Evolutionary conservation across 2,329 filamentous ascomycete genomes (phyloP).

Genomic region (Dichotomopilus funicola): DNA sequence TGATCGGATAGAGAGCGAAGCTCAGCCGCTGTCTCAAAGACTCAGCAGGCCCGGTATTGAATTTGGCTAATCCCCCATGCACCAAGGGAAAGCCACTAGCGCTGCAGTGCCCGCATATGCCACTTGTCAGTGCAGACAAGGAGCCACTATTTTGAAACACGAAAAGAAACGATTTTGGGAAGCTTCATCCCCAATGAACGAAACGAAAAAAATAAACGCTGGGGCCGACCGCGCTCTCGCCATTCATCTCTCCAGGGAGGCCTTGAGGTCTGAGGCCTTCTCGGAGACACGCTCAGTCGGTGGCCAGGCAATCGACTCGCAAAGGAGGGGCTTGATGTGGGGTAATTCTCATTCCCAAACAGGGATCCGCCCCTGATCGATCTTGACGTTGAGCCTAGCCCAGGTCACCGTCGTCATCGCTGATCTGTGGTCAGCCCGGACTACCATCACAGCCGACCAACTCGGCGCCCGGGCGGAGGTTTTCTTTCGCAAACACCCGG

Average conservation of each 20-base stretch:
- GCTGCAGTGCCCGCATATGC: background rate
- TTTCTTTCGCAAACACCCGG: too few species aligned
- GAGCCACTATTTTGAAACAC: background rate
- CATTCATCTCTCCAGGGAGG: too few species aligned
- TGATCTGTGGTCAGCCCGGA: slow-evolving; percentile 8
- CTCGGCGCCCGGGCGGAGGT: too few species aligned
- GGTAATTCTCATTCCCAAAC: background rate
- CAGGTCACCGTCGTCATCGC: slow-evolving; percentile 7
- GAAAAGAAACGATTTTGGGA: too few species aligned
- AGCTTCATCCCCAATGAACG: too few species aligned
- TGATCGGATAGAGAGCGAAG: too few species aligned
- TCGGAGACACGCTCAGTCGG: background rate
- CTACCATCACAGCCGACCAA: background rate
- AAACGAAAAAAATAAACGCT: too few species aligned
- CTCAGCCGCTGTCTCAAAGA: too few species aligned
- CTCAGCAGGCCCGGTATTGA: background rate
- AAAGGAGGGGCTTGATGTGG: background rate
- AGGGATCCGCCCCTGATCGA: slow-evolving; percentile 8
- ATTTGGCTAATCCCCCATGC: background rate
- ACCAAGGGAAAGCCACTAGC: background rate
- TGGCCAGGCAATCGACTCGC: background rate
- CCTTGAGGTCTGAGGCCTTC: too few species aligned
- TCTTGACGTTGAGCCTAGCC: background rate
- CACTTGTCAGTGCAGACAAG: background rate
- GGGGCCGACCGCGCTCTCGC: too few species aligned